These are phyloP conservation scores for Dendryphion nanum DNA, from an alignment of 2,329 filamentous ascomycete genomes.

Conservation along the genomic window DNA sequence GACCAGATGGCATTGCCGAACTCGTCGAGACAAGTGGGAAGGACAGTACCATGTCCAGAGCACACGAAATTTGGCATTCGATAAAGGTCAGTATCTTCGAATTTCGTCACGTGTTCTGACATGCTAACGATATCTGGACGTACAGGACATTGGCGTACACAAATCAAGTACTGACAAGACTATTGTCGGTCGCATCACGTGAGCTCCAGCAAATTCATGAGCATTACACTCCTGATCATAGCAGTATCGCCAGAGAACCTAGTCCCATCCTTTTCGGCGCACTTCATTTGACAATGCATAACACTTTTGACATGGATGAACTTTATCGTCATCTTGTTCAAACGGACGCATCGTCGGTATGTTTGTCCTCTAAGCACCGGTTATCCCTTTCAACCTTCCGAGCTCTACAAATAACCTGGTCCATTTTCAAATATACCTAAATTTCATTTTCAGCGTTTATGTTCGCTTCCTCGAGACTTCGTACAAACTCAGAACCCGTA, in stretches of 20 bases:
- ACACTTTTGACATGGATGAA: constrained; percentile 63
- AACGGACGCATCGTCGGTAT: constrained; percentile 38
- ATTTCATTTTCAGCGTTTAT: too few species aligned
- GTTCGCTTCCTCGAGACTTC: too few species aligned
- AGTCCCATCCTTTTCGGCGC: constrained; percentile 60
- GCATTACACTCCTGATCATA: constrained; percentile 1
- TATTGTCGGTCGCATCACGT: constrained; percentile 55
- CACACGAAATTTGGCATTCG: constrained; percentile 30
- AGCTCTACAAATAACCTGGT: too few species aligned
- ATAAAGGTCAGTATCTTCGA: constrained; percentile 12
- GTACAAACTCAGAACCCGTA: too few species aligned
- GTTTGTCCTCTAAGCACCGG: too few species aligned
- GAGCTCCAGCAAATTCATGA: neutral
- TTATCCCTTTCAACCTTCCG: constrained; percentile 8
- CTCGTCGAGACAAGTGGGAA: constrained; percentile 33
- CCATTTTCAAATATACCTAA: too few species aligned
- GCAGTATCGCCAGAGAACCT: constrained; percentile 57
- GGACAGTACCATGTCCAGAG: constrained; percentile 35
- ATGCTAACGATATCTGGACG: neutral
- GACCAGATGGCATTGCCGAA: constrained; percentile 45
- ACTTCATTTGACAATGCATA: constrained; percentile 57
- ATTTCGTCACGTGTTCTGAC: neutral
- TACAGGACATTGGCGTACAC: constrained; percentile 35
- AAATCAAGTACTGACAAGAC: constrained; percentile 44
- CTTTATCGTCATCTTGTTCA: constrained; percentile 56